phyloP scores from a whole-genome alignment of 2,329 filamentous ascomycete species.

The Xylariaceae sp. region DNA sequence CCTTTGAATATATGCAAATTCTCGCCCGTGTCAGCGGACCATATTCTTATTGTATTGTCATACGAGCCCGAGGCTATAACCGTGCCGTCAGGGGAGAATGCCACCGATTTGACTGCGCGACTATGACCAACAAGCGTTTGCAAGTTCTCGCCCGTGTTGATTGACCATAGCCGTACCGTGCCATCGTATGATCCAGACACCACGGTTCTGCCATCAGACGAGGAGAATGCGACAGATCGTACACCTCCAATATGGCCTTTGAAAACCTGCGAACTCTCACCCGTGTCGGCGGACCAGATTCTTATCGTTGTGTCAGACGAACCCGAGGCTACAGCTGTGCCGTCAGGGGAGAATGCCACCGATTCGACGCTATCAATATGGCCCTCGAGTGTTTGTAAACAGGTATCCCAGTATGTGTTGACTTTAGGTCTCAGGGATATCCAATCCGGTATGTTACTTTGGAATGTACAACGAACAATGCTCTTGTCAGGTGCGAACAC shows the following conservation, averaged over 20 bases:
- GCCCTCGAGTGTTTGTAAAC: constrained; percentile 19
- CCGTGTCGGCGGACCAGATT: constrained; percentile 1
- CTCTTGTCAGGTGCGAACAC: constrained; percentile 32
- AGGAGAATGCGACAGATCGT: background rate
- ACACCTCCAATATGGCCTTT: background rate
- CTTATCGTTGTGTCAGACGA: background rate
- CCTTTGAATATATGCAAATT: constrained; percentile 15
- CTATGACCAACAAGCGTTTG: constrained; percentile 19
- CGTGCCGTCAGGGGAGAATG: constrained; percentile 8
- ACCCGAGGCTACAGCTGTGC: constrained; percentile 6
- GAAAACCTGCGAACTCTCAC: background rate
- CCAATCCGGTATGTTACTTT: constrained; percentile 19
- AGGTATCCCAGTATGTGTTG: constrained; percentile 19
- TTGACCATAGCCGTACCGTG: constrained; percentile 4
- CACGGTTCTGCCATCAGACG: background rate
- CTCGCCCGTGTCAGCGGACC: background rate
- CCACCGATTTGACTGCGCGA: constrained; percentile 1
- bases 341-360: constrained; percentile 14
- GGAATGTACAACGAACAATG: constrained; percentile 25
- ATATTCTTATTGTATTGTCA: background rate
- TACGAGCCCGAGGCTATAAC: background rate
- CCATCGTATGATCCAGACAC: background rate
- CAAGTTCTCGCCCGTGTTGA: background rate
- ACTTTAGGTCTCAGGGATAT: constrained; percentile 15
- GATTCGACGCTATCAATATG: background rate